Evolutionary conservation across 176 grass and related monocot genomes (phyloP).

Genomic region (Aegilops tauschii): DNA sequence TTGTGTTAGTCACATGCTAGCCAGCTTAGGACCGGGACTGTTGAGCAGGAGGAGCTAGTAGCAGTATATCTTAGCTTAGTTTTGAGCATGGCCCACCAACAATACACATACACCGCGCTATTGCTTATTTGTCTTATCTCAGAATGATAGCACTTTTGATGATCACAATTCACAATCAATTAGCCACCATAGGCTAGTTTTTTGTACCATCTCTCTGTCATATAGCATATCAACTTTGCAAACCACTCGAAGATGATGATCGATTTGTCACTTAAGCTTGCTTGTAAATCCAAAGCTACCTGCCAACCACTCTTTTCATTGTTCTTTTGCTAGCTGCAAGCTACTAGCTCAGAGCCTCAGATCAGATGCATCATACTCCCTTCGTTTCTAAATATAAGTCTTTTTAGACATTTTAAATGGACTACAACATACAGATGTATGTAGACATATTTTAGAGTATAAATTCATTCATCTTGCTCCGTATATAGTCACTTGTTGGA

Average conservation of each 20-base stretch:
- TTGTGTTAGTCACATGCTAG: slow-evolving; percentile 26
- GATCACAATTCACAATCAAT: neutral
- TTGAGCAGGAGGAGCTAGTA: neutral
- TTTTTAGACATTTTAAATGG: too few species aligned
- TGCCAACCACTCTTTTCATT: too few species aligned
- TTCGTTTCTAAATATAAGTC: too few species aligned
- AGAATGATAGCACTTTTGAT: neutral
- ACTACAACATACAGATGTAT: too few species aligned
- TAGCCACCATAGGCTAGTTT: neutral
- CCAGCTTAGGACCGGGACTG: neutral
- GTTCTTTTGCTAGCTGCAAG: too few species aligned
- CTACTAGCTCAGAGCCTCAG: too few species aligned
- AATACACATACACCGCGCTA: neutral
- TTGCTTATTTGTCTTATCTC: neutral
- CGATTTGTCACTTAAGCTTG: neutral
- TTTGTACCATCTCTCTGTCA: neutral
- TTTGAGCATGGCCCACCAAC: neutral
- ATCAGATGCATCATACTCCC: too few species aligned
- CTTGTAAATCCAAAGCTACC: too few species aligned
- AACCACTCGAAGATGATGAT: neutral
- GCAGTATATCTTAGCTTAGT: neutral
- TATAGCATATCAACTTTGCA: neutral
- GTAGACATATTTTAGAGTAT: too few species aligned
- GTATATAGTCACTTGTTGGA: too few species aligned
- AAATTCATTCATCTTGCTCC: too few species aligned